Percentiles rank a stretch among this genome's conserved stretches.
Evolutionary conservation across 805 yeast genomes (phyloP).

Genomic region (Lipomyces lipofer): DNA sequence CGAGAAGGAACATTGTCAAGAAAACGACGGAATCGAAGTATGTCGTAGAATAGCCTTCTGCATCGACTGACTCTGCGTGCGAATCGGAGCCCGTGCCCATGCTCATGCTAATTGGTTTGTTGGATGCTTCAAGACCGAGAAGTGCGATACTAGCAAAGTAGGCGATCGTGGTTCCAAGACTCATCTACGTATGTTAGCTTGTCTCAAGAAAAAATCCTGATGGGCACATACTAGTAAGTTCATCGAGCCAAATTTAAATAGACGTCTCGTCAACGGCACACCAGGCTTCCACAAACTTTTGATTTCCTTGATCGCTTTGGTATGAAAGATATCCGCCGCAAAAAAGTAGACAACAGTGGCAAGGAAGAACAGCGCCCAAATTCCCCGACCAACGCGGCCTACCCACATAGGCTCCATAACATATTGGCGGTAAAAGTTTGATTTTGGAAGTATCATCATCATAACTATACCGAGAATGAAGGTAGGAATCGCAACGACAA

Average conservation of each 20-base stretch:
- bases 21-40: conserved; percentile 81
- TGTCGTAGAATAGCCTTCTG: conserved; percentile 56
- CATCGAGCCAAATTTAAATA: conserved; percentile 77
- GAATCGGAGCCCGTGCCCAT: neutral
- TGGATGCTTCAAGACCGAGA: conserved; percentile 48
- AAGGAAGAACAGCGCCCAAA: conserved; percentile 65
- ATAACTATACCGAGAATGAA: conserved; percentile 68
- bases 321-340: conserved; percentile 72
- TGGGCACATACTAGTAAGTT: conserved; percentile 50
- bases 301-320: conserved; percentile 63
- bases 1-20: conserved; percentile 65
- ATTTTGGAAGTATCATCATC: conserved; percentile 56
- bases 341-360: conserved; percentile 74
- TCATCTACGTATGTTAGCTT: conserved; percentile 43
- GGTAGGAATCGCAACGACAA: conserved; percentile 63
- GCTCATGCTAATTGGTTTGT: conserved; percentile 19
- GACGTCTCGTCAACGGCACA: conserved; percentile 55
- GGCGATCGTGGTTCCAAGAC: conserved; percentile 70
- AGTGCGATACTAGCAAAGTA: conserved; percentile 67
- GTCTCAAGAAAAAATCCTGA: neutral
- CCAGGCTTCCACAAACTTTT: conserved; percentile 56
- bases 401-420: conserved; percentile 61
- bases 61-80: conserved; percentile 12
- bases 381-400: conserved; percentile 59
- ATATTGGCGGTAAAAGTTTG: conserved; percentile 51